phyloP scores from a whole-genome alignment of 345 rosid species.

The Lepidium sativum region DNA sequence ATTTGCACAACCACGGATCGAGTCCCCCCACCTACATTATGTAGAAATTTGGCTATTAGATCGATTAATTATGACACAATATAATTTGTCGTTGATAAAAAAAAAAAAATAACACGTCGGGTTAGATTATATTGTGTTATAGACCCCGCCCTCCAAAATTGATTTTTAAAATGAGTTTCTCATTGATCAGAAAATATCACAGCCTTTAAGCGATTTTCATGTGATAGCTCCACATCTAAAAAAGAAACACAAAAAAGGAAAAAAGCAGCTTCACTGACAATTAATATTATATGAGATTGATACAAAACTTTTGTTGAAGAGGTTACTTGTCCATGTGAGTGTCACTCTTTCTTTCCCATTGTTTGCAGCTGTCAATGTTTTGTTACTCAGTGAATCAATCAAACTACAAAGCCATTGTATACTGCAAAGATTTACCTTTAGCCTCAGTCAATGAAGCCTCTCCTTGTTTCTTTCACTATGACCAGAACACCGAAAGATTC shows the following conservation, averaged over 20 bases:
- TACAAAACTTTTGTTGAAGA: slow-evolving; percentile 9
- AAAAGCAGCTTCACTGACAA: neutral
- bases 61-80: too few relatives aligned
- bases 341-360: neutral
- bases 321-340: neutral
- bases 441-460: neutral
- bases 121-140: neutral
- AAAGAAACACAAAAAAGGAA: neutral
- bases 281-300: neutral
- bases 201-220: neutral
- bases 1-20: too few relatives aligned
- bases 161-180: too few relatives aligned
- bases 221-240: neutral
- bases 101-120: too few relatives aligned
- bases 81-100: too few relatives aligned
- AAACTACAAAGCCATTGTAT: neutral
- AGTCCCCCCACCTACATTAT: too few relatives aligned
- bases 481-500: neutral
- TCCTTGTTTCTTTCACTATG: neutral
- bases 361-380: neutral
- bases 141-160: neutral
- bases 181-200: neutral
- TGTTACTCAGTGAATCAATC: neutral
- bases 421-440: neutral
- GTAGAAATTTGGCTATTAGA: too few relatives aligned